Conservation (phyloP, 2,329 filamentous ascomycete species). For the Microcyclospora pomicola region DNA sequence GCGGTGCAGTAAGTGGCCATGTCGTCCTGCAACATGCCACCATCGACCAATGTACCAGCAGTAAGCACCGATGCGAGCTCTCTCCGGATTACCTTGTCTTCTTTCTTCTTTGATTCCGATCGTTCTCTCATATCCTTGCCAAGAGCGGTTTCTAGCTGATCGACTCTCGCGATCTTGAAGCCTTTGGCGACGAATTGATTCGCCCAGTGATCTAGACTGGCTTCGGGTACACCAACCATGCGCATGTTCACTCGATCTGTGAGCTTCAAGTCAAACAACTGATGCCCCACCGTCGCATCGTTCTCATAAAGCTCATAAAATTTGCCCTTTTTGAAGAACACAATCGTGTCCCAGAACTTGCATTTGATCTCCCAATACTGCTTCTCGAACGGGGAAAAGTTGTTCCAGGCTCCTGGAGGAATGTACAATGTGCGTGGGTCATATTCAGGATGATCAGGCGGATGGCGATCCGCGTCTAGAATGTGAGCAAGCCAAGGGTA, state of each 20-base stretch:
- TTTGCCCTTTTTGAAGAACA: conserved; percentile 99
- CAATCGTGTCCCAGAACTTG: conserved; percentile 92
- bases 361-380: conserved; percentile 99
- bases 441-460: conserved; percentile 69
- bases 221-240: conserved; percentile 96
- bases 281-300: conserved; percentile 89
- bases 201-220: conserved; percentile 90
- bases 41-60: conserved; percentile 83
- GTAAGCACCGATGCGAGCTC: conserved; percentile 87
- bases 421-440: conserved; percentile 86
- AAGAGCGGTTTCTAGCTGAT: conserved; percentile 90
- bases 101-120: conserved; percentile 50
- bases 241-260: conserved; percentile 98
- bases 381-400: conserved; percentile 89
- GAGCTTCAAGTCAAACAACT: conserved; percentile 92
- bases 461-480: conserved; percentile 69
- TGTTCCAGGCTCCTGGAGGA: conserved; percentile 61
- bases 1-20: conserved; percentile 94
- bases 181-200: conserved; percentile 98
- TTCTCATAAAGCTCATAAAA: conserved; percentile 99
- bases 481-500: conserved; percentile 85
- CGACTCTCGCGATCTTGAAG: conserved; percentile 90
- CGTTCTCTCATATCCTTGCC: conserved; percentile 98
- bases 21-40: conserved; percentile 92
- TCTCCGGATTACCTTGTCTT: conserved; percentile 84